Base-by-base conservation (phyloP, 371 early-diverging fungal genomes). In the Gilbertella persicaria region DNA sequence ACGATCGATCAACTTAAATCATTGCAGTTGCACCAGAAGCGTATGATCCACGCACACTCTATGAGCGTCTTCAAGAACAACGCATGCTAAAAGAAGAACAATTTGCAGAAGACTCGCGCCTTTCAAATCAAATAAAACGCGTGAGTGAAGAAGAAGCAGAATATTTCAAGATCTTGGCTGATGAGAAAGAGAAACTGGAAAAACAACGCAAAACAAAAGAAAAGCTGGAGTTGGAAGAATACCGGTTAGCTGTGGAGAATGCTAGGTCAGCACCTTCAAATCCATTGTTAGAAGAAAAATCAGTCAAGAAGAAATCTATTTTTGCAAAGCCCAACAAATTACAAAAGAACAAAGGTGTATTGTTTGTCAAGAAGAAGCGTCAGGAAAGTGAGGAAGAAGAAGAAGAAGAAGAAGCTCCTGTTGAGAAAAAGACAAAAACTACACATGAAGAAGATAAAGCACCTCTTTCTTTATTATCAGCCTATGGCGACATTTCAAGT, bases 21-120 rank as follows among this genome's bases (percentile, higher is more conserved):
- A n/a, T n/a, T n/a, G n/a, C n/a, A n/a, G 58, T 62, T 13, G 29
- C 45, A 45, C 52, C 43, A 47, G 54, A 68, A n/a, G 67, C 69
- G 1, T 89, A 91, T 58, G 92, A 92, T 62, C 89, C 91, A 23
- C 82, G 92, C 8, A 87, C 92, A 14, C 78, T 92, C 12, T 92
- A 82, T 58, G 92, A 92, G 59, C 78, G 87, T 20, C 66, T 92
- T 14, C 89, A 90, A 61, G 91, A 91, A 50, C 89, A 92, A 55
- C 79, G 68, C 45, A 69, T 59, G 8, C 61, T 79, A 25, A 91
- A 91, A 48, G 83, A 83, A 43, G 90, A 89, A 24, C 73, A 81
- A 13, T 80, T 84, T 58, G 71, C 75, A 29, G 90, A 90, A 60
- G 83, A 85, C 10, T 85, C 80, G 5, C 82, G 85, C 20, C 67